phyloP scores from a whole-genome alignment of 2,329 filamentous ascomycete species.

The Xylariaceae sp. region DNA sequence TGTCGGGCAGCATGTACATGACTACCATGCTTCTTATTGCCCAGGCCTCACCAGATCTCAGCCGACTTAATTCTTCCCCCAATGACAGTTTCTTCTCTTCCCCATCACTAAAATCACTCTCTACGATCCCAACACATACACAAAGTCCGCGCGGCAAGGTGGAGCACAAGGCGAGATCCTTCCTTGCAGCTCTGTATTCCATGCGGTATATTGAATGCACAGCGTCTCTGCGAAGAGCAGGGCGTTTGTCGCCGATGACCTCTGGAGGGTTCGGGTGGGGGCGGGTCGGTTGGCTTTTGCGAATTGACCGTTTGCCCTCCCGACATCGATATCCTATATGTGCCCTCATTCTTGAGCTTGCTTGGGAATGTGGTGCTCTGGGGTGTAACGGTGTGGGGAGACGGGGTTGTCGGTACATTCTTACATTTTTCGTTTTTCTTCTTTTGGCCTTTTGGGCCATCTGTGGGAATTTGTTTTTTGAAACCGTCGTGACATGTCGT shows the following conservation, averaged over 20 bases:
- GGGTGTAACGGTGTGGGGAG: constrained; percentile 29
- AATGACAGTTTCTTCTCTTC: no score
- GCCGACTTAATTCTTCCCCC: no score
- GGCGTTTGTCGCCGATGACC: constrained; percentile 23
- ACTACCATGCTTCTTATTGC: no score
- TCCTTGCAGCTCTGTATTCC: constrained; percentile 76
- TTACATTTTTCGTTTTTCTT: constrained; percentile 32
- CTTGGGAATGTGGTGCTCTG: constrained; percentile 2
- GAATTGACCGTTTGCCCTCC: constrained; percentile 44
- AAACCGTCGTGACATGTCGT: no score
- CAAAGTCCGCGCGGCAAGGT: constrained; percentile 62
- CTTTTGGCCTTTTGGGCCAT: constrained; percentile 3
- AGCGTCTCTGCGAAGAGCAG: constrained; percentile 11
- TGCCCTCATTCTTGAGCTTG: constrained; percentile 30
- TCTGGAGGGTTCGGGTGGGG: constrained; percentile 26
- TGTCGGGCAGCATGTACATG: no score
- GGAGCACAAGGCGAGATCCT: constrained; percentile 71
- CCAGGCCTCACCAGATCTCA: no score
- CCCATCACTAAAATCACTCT: no score
- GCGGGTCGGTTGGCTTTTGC: constrained; percentile 32
- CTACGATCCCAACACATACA: neutral
- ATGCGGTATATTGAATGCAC: constrained; percentile 59
- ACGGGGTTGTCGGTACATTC: constrained; percentile 42
- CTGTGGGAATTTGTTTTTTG: neutral
- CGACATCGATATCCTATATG: constrained; percentile 32